Evolutionary conservation across 2,329 filamentous ascomycete species (phyloP).

Genomic region (Fusarium decemcellulare): DNA sequence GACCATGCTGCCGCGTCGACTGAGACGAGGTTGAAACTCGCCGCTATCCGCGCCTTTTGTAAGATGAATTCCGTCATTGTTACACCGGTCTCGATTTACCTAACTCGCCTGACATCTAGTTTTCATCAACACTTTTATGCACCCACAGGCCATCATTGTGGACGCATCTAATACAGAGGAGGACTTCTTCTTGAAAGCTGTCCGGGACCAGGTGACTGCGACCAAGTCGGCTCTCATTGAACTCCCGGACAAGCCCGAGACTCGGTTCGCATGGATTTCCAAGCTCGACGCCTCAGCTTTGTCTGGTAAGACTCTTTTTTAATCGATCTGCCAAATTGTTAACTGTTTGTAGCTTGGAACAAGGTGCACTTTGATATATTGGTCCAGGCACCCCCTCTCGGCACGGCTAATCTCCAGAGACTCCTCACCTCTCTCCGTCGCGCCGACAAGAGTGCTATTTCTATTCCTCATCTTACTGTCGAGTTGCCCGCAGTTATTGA

Average conservation of each 20-base stretch:
- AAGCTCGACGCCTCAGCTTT: constrained; percentile 82
- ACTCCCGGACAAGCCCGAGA: constrained; percentile 74
- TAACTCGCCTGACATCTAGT: constrained; percentile 52
- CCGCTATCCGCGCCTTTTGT: constrained; percentile 76
- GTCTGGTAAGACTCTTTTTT: constrained; percentile 61
- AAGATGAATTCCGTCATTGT: constrained; percentile 41
- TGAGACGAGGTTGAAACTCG: constrained; percentile 76
- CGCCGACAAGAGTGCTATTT: constrained; percentile 82
- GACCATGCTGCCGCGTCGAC: constrained; percentile 80
- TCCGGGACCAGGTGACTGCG: constrained; percentile 67
- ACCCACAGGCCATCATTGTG: constrained; percentile 82
- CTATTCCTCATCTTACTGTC: constrained; percentile 82
- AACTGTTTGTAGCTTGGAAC: constrained; percentile 76
- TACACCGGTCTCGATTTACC: constrained; percentile 2
- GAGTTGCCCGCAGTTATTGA: constrained; percentile 85
- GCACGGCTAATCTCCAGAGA: constrained; percentile 81
- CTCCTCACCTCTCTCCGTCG: constrained; percentile 81
- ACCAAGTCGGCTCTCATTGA: constrained; percentile 78
- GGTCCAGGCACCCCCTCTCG: constrained; percentile 79
- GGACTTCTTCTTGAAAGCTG: constrained; percentile 72
- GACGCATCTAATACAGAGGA: constrained; percentile 80
- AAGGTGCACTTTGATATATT: constrained; percentile 84
- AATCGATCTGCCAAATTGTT: constrained; percentile 34
- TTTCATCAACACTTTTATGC: constrained; percentile 81
- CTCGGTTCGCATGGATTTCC: constrained; percentile 82